Percentiles rank a stretch among this genome's conserved stretches.
Evolutionary conservation across 805 yeast species (phyloP).

Genomic region (Cyberlindnera amylophila): DNA sequence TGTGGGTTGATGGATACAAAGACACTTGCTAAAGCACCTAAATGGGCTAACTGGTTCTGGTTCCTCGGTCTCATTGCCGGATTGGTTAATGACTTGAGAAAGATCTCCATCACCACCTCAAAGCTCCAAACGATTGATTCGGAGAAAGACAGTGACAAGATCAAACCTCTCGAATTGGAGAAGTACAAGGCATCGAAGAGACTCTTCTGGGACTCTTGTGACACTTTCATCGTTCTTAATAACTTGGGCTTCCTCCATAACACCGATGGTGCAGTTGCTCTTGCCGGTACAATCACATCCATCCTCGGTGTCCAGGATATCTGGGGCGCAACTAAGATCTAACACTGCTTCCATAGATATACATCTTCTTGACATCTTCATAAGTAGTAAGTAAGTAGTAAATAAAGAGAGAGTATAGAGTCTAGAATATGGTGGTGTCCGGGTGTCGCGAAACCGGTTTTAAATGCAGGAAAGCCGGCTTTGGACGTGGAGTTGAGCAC

Average conservation of each 20-base stretch:
- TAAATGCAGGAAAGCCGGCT: no score
- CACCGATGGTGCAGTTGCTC: conserved; percentile 77
- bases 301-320: conserved; percentile 69
- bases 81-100: conserved; percentile 54
- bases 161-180: conserved; percentile 40
- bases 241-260: conserved; percentile 55
- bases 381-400: no score
- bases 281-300: conserved; percentile 82
- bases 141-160: conserved; percentile 37
- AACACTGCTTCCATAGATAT: not conserved
- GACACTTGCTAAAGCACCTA: conserved; percentile 47
- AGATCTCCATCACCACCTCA: conserved; percentile 39
- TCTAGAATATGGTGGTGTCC: no score
- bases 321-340: conserved; percentile 49
- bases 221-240: conserved; percentile 70
- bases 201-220: conserved; percentile 73
- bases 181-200: conserved; percentile 52
- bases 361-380: no score
- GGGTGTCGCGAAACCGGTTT: no score
- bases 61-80: conserved; percentile 64
- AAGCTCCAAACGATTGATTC: conserved; percentile 20
- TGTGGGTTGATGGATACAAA: conserved; percentile 50
- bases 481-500: no score
- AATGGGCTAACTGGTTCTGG: conserved; percentile 73
- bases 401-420: not conserved